phyloP scores from a whole-genome alignment of 768 basidiomycete species.

The Tulasnella calospora region DNA sequence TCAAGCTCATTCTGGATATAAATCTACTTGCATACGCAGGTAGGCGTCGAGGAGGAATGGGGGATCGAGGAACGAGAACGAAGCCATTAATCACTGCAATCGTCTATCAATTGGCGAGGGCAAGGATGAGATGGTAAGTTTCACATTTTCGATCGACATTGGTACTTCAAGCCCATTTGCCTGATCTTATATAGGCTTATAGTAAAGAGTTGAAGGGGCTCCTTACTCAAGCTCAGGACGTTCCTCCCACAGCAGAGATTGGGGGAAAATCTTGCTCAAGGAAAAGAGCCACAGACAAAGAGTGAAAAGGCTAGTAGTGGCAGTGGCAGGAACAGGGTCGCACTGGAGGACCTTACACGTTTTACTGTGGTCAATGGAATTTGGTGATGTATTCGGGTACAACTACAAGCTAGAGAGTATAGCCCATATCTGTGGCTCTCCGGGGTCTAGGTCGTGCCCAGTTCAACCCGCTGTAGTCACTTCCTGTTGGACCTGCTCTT shows the following conservation, averaged over 20 bases:
- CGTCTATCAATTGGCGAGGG: conserved; percentile 87
- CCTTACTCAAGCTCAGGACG: conserved; percentile 63
- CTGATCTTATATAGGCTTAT: conserved; percentile 53
- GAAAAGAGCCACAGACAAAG: conserved; percentile 26
- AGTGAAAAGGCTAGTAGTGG: conserved; percentile 31
- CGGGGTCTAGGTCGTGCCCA: too few relatives aligned
- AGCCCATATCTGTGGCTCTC: too few relatives aligned
- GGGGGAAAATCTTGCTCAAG: conserved; percentile 47
- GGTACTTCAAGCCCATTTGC: neutral
- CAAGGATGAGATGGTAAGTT: conserved; percentile 68
- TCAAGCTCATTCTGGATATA: conserved; percentile 86
- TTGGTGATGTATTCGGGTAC: conserved; percentile 43
- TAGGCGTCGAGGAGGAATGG: conserved; percentile 67
- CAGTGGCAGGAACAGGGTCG: conserved; percentile 58
- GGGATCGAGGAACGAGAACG: conserved; percentile 62
- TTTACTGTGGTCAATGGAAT: conserved; percentile 97
- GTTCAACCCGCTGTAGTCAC: neutral
- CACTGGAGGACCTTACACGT: conserved; percentile 82
- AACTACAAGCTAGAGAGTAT: neutral
- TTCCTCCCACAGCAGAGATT: conserved; percentile 63
- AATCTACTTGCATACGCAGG: conserved; percentile 81
- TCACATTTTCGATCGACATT: neutral
- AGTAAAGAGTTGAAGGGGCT: conserved; percentile 73
- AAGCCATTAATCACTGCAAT: conserved; percentile 79
- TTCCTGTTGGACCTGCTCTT: neutral